A percentile compares a stretch with the other conserved stretches of the same genome.
Evolutionary conservation across 2,329 filamentous ascomycete species (phyloP).

Genomic region (Cladosporium austrohemisphaericum): DNA sequence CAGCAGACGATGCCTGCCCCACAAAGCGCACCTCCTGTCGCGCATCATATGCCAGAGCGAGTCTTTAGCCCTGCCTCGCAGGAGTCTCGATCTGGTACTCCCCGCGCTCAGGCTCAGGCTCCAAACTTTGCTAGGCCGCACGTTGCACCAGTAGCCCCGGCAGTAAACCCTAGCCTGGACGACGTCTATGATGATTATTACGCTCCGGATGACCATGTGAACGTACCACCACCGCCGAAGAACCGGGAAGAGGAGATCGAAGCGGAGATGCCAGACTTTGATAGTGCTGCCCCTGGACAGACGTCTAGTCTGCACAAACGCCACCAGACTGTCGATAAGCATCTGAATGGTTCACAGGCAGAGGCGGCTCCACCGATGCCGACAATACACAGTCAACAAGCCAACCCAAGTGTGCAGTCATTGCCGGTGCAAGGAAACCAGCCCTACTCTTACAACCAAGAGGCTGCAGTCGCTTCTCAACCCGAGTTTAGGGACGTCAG

Average conservation of each 20-base stretch:
- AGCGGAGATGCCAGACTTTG: slow-evolving; percentile 62
- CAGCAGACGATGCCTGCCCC: background rate
- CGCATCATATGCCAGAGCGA: background rate
- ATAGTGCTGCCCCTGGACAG: slow-evolving; percentile 39
- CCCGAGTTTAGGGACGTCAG: slow-evolving; percentile 4
- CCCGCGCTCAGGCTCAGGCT: background rate
- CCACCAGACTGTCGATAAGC: slow-evolving; percentile 29
- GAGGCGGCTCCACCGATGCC: slow-evolving; percentile 16
- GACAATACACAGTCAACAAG: slow-evolving; percentile 11
- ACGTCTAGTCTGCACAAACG: slow-evolving; percentile 30
- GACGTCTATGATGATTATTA: slow-evolving; percentile 51
- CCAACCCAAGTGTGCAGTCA: slow-evolving; percentile 14
- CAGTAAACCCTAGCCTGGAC: slow-evolving; percentile 42
- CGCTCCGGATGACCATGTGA: slow-evolving; percentile 21
- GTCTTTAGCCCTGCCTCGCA: background rate
- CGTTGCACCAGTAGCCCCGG: background rate
- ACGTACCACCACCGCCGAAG: slow-evolving; percentile 19
- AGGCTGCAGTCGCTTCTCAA: slow-evolving; percentile 4
- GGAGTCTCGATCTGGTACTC: background rate
- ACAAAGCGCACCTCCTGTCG: background rate
- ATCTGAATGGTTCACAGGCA: slow-evolving; percentile 28
- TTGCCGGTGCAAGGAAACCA: slow-evolving; percentile 12
- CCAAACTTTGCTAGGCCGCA: background rate
- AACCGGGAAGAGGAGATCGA: slow-evolving; percentile 44
- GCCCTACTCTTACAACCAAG: slow-evolving; percentile 6